Base-by-base conservation (phyloP, 2,329 filamentous ascomycete genomes). In the Calonectria pseudoturangicola region DNA sequence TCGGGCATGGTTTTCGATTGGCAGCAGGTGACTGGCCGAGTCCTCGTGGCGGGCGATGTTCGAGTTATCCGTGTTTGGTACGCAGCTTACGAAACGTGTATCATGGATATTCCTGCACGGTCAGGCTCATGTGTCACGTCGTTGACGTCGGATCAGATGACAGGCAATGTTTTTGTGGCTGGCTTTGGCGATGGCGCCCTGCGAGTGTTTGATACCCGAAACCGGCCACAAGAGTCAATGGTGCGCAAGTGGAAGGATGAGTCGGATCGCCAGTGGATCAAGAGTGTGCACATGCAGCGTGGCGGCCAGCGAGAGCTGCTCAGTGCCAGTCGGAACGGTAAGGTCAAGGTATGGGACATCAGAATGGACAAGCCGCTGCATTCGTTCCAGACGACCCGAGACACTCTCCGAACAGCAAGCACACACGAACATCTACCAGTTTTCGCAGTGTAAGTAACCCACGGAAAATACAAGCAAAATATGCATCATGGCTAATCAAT, bases 1-100 rank as follows among this genome's bases (percentile, higher is more conserved):
- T 96, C 96, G 1, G 97, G 97, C 27, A 93, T 99, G 85, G 96
- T 98, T 30, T 97, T 98, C 82, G 96, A 99, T 83, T 99, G 97
- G 97, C 96, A 98, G 83, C 97, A 99, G 85, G 96, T 97, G n/a
- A 95, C 95, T 77, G 97, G 97, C 9, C 94, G 95, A 73, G 93
- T 98, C 9, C 89, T 99, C n/a, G 97, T 98, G 39, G 97, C 97
- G 13, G 97, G 97, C 54, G 97, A 99, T 82, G 95, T 98, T 67
- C 94, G 97, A 71, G 94, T 98, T 41, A 98, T 99, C 78, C 91
- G 96, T 43, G 95, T 98, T 41, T 99, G 97, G 97, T 97, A 97
- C 81, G 96, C 96, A 18, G 95, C 95, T 9, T 94, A 95, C 51
- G 97, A 99, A 87, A 93, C 97, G 45, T 98, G 96, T 85, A 91